Percentiles rank a stretch among this genome's conserved stretches.
These are phyloP conservation scores for Setomelanomma holmii DNA, from an alignment of 2,329 filamentous ascomycete genomes.

Conservation along the genomic window DNA sequence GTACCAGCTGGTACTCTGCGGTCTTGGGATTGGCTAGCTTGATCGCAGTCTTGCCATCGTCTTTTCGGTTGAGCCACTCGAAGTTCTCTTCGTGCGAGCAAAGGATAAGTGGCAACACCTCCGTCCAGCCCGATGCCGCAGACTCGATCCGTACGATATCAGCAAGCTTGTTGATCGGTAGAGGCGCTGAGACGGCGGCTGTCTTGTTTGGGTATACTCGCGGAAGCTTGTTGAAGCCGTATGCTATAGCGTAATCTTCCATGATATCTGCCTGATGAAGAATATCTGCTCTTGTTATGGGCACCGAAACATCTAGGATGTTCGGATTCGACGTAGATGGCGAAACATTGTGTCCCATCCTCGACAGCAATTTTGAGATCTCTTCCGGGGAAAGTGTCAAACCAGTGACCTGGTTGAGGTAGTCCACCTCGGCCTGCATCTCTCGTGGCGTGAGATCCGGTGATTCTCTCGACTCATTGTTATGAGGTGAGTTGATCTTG, in stretches of 20 bases:
- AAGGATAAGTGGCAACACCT: slow-evolving; percentile 94
- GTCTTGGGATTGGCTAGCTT: slow-evolving; percentile 93
- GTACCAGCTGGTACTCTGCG: slow-evolving; percentile 89
- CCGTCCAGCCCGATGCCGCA: slow-evolving; percentile 93
- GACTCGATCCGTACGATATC: slow-evolving; percentile 90
- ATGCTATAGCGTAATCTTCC: slow-evolving; percentile 96
- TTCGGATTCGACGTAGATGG: slow-evolving; percentile 73
- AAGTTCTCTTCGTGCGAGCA: slow-evolving; percentile 99
- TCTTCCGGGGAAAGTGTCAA: slow-evolving; percentile 75
- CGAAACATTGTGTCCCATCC: slow-evolving; percentile 86
- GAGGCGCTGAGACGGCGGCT: slow-evolving; percentile 82
- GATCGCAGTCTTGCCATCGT: slow-evolving; percentile 83
- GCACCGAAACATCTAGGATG: slow-evolving; percentile 81
- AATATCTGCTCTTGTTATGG: slow-evolving; percentile 89
- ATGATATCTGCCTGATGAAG: slow-evolving; percentile 98
- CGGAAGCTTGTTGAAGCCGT: slow-evolving; percentile 96
- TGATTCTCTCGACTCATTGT: slow-evolving; percentile 79
- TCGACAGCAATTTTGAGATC: slow-evolving; percentile 80
- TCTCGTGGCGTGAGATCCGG: slow-evolving; percentile 80
- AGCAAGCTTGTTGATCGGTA: slow-evolving; percentile 90
- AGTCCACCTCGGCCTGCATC: slow-evolving; percentile 85
- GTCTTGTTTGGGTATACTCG: slow-evolving; percentile 85
- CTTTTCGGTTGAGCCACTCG: slow-evolving; percentile 87
- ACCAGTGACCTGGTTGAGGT: slow-evolving; percentile 92
- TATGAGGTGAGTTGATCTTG: slow-evolving; percentile 90